Evolutionary conservation across 2,329 filamentous ascomycete species (phyloP).

Genomic region (Trichophyton schoenleinii): DNA sequence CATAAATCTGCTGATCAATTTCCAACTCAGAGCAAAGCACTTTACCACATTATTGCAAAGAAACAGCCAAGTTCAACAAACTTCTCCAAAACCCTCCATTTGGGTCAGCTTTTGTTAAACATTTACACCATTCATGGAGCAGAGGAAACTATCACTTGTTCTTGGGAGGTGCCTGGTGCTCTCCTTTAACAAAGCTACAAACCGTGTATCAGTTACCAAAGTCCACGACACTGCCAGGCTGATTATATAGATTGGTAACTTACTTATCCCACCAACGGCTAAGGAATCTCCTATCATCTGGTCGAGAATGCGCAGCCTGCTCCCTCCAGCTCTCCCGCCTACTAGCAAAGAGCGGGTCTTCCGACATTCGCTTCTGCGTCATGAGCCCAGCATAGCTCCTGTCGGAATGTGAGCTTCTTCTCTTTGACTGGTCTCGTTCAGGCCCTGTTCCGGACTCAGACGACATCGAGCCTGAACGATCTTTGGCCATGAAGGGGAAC

Average conservation of each 20-base stretch:
- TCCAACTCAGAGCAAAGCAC: too few relatives aligned
- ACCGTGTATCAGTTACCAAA: background rate
- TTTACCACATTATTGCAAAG: too few relatives aligned
- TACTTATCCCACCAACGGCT: conserved; percentile 30
- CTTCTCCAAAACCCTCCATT: too few relatives aligned
- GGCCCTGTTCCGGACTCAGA: background rate
- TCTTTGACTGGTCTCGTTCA: conserved; percentile 7
- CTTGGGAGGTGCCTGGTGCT: background rate
- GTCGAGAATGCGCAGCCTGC: conserved; percentile 20
- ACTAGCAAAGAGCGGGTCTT: conserved; percentile 24
- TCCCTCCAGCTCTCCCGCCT: conserved; percentile 35
- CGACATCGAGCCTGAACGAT: background rate
- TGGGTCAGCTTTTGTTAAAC: too few relatives aligned
- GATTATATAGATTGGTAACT: conserved; percentile 12
- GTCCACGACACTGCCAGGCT: background rate
- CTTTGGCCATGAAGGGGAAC: background rate
- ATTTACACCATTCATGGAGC: too few relatives aligned
- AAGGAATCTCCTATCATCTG: conserved; percentile 25
- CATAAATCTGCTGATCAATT: too few relatives aligned
- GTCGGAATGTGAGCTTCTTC: conserved; percentile 7
- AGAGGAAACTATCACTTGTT: conserved; percentile 1
- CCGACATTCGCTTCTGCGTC: conserved; percentile 33
- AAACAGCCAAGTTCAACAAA: too few relatives aligned
- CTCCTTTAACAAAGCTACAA: conserved; percentile 8
- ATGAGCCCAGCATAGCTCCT: conserved; percentile 28